Conservation (phyloP, 2,329 filamentous ascomycete genomes). For the Botrytis hyacinthi region DNA sequence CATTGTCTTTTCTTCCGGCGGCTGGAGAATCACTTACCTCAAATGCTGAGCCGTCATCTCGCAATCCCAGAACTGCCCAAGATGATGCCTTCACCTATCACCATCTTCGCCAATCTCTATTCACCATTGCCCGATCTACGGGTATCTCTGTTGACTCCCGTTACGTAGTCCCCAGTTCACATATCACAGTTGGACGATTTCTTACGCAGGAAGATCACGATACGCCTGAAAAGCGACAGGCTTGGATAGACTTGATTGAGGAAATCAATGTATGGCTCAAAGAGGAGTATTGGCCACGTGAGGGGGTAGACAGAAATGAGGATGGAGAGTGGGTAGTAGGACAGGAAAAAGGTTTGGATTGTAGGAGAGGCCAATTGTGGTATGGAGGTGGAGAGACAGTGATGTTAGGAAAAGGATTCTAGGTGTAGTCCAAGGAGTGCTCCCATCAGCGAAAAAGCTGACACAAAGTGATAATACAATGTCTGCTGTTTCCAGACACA, state of each 20-base stretch:
- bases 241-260: conserved; percentile 70
- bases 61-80: conserved; percentile 39
- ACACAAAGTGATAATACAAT: background rate
- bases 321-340: conserved; percentile 83
- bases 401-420: conserved; percentile 60
- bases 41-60: background rate
- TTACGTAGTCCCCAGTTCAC: conserved; percentile 85
- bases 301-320: conserved; percentile 41
- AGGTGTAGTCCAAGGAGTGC: background rate
- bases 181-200: conserved; percentile 84
- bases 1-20: conserved; percentile 82
- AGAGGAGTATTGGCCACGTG: conserved; percentile 64
- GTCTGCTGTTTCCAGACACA: background rate
- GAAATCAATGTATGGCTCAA: conserved; percentile 74
- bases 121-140: conserved; percentile 55
- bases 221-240: conserved; percentile 48
- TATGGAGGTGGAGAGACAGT: conserved; percentile 80
- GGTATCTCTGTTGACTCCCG: conserved; percentile 72
- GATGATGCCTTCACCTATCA: conserved; percentile 81
- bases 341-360: conserved; percentile 76
- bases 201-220: conserved; percentile 65
- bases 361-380: conserved; percentile 74
- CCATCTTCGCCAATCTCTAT: conserved; percentile 80
- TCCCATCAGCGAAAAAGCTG: background rate
- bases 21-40: conserved; percentile 53